Conservation (phyloP, 129 eudicot genomes). For the Helichrysum umbraculigerum region DNA sequence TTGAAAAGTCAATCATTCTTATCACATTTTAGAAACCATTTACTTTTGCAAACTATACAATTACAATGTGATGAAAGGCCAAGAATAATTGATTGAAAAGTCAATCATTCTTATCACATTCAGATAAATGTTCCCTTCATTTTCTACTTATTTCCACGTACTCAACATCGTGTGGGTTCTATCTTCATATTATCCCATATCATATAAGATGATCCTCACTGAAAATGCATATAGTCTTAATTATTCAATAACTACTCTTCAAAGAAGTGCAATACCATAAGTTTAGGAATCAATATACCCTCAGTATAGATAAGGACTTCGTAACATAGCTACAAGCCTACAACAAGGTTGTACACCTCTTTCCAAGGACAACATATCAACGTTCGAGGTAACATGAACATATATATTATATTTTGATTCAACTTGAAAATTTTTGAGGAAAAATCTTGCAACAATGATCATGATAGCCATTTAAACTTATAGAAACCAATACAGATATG, state of each 20-base stretch:
- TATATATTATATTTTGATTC: background rate
- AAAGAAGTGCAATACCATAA: background rate
- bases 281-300: background rate
- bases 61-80: constrained; percentile 7
- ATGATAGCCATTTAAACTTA: background rate
- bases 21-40: constrained; percentile 9
- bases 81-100: background rate
- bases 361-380: background rate
- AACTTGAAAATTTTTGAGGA: background rate
- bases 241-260: background rate
- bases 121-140: background rate
- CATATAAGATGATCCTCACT: background rate
- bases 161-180: background rate
- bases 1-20: no score
- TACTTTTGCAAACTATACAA: background rate
- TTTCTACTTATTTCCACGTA: background rate
- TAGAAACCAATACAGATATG: constrained; percentile 3
- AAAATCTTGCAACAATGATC: background rate
- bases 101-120: background rate
- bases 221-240: background rate
- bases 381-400: background rate
- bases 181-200: background rate
- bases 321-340: background rate
- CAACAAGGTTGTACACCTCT: background rate
- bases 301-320: background rate